Conservation (phyloP, 1,139 yeast genomes). For the Keqinozyma sinolaborantium region DNA sequence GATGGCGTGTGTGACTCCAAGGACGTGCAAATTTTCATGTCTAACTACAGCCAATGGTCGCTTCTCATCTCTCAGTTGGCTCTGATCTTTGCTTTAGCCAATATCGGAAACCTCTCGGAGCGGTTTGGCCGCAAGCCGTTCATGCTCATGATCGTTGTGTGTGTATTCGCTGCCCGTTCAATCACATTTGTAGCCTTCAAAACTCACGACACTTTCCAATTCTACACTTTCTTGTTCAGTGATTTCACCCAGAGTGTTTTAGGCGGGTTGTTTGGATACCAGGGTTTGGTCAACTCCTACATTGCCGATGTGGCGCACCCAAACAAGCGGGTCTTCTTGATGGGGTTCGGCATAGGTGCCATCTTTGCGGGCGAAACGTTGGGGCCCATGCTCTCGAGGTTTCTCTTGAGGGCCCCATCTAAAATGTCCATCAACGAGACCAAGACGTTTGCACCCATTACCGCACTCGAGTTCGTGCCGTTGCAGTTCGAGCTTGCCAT, state of each 20-base stretch:
- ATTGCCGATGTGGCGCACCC: slow-evolving; percentile 63
- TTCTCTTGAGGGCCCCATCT: slow-evolving; percentile 14
- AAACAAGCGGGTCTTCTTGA: slow-evolving; percentile 46
- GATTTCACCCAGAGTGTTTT: slow-evolving; percentile 43
- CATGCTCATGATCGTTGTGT: slow-evolving; percentile 30
- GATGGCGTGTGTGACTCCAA: slow-evolving; percentile 25
- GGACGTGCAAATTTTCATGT: slow-evolving; percentile 31
- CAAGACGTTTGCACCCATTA: slow-evolving; percentile 5
- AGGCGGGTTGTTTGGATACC: slow-evolving; percentile 53
- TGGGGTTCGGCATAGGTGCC: slow-evolving; percentile 57
- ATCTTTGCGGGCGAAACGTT: slow-evolving; percentile 58
- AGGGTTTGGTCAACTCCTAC: slow-evolving; percentile 57
- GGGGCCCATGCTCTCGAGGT: slow-evolving; percentile 63
- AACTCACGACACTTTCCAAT: slow-evolving; percentile 24
- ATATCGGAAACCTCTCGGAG: slow-evolving; percentile 63
- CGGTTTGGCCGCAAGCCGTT: slow-evolving; percentile 55
- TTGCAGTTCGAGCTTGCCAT: slow-evolving; percentile 24
- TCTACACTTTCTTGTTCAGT: slow-evolving; percentile 28
- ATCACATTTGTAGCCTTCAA: slow-evolving; percentile 28
- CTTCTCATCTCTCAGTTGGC: slow-evolving; percentile 23
- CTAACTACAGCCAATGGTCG: slow-evolving; percentile 32
- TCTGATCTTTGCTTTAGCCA: slow-evolving; percentile 38
- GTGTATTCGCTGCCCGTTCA: slow-evolving; percentile 21
- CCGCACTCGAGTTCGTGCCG: slow-evolving; percentile 23
- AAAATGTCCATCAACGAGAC: not conserved